A percentile compares a stretch with the other conserved stretches of the same genome.
These are phyloP conservation scores for Rhynchospora pubera DNA, from an alignment of 176 grass and related monocot genomes.

Conservation along the genomic window DNA sequence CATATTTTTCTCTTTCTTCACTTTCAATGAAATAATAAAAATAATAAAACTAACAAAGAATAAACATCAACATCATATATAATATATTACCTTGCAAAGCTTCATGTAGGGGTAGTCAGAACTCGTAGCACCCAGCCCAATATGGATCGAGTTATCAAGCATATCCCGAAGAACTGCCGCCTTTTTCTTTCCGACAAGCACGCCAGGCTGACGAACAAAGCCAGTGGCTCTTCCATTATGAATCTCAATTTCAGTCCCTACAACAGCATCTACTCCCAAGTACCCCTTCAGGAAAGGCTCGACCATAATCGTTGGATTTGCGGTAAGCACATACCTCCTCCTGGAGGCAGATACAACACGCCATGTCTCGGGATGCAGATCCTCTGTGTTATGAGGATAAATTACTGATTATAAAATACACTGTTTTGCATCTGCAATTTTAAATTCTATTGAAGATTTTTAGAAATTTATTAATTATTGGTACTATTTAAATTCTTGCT, in stretches of 20 bases:
- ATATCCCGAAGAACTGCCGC: constrained; percentile 29
- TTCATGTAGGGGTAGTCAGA: constrained; percentile 66
- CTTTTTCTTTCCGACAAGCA: constrained; percentile 55
- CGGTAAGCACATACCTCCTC: constrained; percentile 65
- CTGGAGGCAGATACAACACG: constrained; percentile 64
- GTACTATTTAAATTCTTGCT: no score
- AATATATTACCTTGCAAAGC: constrained; percentile 42
- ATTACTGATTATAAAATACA: no score
- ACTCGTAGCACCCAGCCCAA: constrained; percentile 52
- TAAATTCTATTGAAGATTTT: no score
- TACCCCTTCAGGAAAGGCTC: constrained; percentile 76
- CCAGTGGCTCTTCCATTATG: constrained; percentile 39
- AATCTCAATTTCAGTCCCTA: constrained; percentile 50
- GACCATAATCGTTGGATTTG: constrained; percentile 71
- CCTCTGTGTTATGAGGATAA: constrained; percentile 20
- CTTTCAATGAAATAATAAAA: no score
- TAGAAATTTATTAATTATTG: no score
- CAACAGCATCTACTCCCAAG: constrained; percentile 35
- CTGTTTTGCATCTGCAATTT: no score
- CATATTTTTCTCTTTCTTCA: no score
- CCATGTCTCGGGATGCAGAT: constrained; percentile 75
- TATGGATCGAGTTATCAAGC: constrained; percentile 38
- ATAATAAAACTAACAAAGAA: no score
- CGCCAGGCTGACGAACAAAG: constrained; percentile 39
- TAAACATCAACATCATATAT: no score